Percentiles rank a stretch among this genome's conserved stretches.
Evolutionary conservation across 225 moss, liverwort and hornwort species (phyloP).

Genomic region (Pseudisothecium myosuroides): DNA sequence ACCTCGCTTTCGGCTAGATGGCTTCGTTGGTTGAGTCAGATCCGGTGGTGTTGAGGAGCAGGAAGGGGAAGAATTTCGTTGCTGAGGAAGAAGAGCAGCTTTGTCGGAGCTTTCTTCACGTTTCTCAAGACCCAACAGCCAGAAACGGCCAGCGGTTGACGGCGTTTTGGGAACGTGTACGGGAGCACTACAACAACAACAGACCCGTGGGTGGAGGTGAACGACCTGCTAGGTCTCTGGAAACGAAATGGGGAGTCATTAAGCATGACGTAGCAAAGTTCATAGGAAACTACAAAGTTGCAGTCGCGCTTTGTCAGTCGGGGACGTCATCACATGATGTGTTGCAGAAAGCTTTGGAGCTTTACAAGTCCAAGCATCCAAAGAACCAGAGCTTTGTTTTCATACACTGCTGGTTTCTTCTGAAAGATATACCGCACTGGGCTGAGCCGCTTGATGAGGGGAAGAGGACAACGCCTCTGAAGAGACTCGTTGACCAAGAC

Average conservation of each 20-base stretch:
- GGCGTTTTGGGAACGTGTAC: conserved; percentile 37
- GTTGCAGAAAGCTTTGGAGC: conserved; percentile 35
- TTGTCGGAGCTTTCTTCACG: conserved; percentile 30
- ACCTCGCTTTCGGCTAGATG: conserved; percentile 8
- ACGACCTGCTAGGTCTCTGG: conserved; percentile 28
- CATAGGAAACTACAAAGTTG: conserved; percentile 17
- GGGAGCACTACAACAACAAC: conserved; percentile 32
- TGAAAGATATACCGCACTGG: conserved; percentile 45
- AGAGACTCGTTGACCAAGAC: conserved; percentile 26
- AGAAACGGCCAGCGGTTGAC: conserved; percentile 26
- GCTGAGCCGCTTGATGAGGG: conserved; percentile 26
- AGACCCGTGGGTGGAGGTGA: conserved; percentile 24
- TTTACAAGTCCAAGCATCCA: conserved; percentile 39
- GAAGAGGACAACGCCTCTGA: conserved; percentile 23
- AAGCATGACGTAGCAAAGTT: conserved; percentile 40
- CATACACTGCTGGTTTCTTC: conserved; percentile 45
- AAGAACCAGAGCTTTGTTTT: conserved; percentile 37
- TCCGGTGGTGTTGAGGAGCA: conserved; percentile 25
- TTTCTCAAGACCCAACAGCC: conserved; percentile 30
- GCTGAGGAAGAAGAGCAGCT: conserved; percentile 40
- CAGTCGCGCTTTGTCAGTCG: conserved; percentile 12
- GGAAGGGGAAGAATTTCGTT: conserved; percentile 47
- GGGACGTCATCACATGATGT: conserved; percentile 34
- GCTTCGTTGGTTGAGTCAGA: conserved; percentile 23
- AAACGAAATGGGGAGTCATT: conserved; percentile 36